Evolutionary conservation across 177 flowering plant genomes (phyloP).

Genomic region (Tripterygium wilfordii): DNA sequence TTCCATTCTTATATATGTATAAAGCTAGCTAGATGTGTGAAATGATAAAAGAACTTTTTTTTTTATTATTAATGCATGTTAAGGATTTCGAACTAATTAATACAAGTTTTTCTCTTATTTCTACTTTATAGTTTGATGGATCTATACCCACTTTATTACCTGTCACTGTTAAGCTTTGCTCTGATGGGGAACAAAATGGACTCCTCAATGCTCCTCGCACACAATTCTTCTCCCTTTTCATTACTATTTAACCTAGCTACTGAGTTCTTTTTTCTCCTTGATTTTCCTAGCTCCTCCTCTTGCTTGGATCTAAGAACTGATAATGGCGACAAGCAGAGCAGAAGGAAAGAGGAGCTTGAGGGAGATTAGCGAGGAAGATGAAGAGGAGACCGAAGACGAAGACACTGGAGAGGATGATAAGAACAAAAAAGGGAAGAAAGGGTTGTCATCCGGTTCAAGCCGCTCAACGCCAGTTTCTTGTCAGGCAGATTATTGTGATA

Average conservation of each 20-base stretch:
- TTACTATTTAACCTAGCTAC: conserved; percentile 5
- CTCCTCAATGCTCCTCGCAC: neutral
- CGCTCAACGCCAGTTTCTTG: conserved; percentile 28
- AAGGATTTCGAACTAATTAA: too few species aligned
- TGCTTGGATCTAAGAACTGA: neutral
- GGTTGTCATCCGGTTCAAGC: conserved; percentile 9
- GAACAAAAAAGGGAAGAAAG: conserved; percentile 20
- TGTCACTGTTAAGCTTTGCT: conserved; percentile 4
- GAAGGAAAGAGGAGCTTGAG: conserved; percentile 21
- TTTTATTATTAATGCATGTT: too few species aligned
- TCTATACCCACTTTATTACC: too few species aligned
- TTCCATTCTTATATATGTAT: too few species aligned
- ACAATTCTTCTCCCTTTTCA: neutral
- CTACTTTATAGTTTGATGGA: too few species aligned
- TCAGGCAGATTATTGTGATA: conserved; percentile 50
- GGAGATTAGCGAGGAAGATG: conserved; percentile 19
- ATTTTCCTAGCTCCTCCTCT: neutral
- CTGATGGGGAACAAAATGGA: neutral
- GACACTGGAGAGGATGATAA: conserved; percentile 7
- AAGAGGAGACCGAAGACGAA: conserved; percentile 23
- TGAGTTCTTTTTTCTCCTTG: neutral
- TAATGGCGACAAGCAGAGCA: conserved; percentile 17
- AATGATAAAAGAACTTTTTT: too few species aligned
- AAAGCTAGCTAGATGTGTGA: too few species aligned
- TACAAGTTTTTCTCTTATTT: too few species aligned